phyloP scores from a whole-genome alignment of 2,329 filamentous ascomycete species.

The Exophiala lecanii-corni region DNA sequence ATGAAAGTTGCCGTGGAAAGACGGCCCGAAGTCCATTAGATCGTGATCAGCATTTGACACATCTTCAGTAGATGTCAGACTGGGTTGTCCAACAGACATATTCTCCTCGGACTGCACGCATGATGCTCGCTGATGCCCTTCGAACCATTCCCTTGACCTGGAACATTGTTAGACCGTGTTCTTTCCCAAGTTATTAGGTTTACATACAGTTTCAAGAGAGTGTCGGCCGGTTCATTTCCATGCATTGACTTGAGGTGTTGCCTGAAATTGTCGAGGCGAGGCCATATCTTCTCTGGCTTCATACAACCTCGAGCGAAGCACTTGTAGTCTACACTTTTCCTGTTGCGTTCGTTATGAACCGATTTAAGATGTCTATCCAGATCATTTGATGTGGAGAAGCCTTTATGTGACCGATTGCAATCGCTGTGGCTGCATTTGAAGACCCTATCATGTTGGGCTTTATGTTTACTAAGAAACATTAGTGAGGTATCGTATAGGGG shows the following conservation, averaged over 20 bases:
- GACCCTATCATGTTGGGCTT: slow-evolving; percentile 63
- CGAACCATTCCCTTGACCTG: slow-evolving; percentile 37
- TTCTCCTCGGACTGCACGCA: not conserved
- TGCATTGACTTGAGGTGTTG: slow-evolving; percentile 72
- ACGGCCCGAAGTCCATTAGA: too few relatives aligned
- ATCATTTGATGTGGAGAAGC: slow-evolving; percentile 78
- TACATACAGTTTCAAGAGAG: too few relatives aligned
- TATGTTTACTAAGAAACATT: slow-evolving; percentile 61
- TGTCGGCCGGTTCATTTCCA: slow-evolving; percentile 37
- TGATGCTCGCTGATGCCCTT: slow-evolving; percentile 14
- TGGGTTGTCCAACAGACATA: not conserved
- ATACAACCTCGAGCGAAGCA: slow-evolving; percentile 57
- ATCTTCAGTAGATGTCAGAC: too few relatives aligned
- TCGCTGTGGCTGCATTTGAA: slow-evolving; percentile 55
- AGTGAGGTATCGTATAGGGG: too few relatives aligned
- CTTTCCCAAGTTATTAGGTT: too few relatives aligned
- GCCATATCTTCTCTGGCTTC: slow-evolving; percentile 66
- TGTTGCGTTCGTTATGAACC: slow-evolving; percentile 54
- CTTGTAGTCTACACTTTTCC: slow-evolving; percentile 48
- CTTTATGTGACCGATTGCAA: slow-evolving; percentile 55
- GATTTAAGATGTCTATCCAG: slow-evolving; percentile 72
- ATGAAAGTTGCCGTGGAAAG: too few relatives aligned
- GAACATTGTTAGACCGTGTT: too few relatives aligned
- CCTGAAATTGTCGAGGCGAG: slow-evolving; percentile 79
- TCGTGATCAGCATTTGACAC: too few relatives aligned